These are phyloP conservation scores for Colletotrichum eremochloae DNA, from an alignment of 2,329 filamentous ascomycete genomes.

Conservation along the genomic window DNA sequence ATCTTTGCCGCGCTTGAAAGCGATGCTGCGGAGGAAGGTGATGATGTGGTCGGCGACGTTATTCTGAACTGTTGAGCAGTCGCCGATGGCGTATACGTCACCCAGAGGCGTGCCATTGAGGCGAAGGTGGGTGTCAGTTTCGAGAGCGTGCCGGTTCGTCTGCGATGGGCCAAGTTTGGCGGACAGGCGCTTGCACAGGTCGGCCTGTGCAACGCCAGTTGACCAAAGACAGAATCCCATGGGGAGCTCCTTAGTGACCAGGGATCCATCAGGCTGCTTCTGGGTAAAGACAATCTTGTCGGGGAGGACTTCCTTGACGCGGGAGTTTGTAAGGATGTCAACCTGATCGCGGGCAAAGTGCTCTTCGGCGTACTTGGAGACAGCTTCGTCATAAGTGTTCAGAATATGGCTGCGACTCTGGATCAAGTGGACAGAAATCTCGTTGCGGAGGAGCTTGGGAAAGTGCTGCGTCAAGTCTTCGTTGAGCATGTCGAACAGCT, in stretches of 20 bases:
- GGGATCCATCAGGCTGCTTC: conserved; percentile 77
- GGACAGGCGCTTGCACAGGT: conserved; percentile 82
- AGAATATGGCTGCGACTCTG: conserved; percentile 95
- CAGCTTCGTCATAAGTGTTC: conserved; percentile 96
- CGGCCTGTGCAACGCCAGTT: conserved; percentile 90
- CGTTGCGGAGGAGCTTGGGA: conserved; percentile 91
- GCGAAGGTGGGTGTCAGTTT: conserved; percentile 94
- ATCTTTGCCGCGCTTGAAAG: conserved; percentile 92
- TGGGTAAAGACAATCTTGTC: conserved; percentile 94
- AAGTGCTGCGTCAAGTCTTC: conserved; percentile 90
- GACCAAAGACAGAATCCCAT: conserved; percentile 99
- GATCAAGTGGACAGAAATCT: conserved; percentile 97
- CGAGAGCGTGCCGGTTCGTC: conserved; percentile 90
- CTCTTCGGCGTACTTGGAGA: conserved; percentile 92
- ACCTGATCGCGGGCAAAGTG: conserved; percentile 93
- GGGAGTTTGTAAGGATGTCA: conserved; percentile 90
- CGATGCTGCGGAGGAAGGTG: conserved; percentile 87
- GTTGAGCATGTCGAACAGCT: conserved; percentile 95
- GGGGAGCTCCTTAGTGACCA: conserved; percentile 91
- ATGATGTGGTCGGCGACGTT: conserved; percentile 94
- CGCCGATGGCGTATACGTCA: conserved; percentile 96
- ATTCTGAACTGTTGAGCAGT: conserved; percentile 97
- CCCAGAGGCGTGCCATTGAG: conserved; percentile 90
- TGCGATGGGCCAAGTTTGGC: conserved; percentile 82
- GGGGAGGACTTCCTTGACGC: conserved; percentile 87